phyloP scores from a whole-genome alignment of 176 grass and related monocot species.

The Miscanthus lutarioriparius region DNA sequence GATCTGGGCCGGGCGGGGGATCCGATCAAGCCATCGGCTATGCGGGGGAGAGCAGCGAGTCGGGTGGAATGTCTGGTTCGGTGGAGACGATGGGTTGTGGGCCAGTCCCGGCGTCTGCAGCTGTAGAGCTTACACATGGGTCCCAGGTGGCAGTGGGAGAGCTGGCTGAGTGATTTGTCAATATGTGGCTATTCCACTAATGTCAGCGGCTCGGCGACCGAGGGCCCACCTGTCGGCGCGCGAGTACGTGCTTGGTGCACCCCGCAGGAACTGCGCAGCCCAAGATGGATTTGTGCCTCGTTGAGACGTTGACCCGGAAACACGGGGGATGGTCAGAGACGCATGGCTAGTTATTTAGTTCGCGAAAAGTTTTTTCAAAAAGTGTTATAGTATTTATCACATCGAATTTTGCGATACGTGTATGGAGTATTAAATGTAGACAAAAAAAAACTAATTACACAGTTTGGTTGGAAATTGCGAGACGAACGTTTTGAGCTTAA shows the following conservation, averaged over 20 bases:
- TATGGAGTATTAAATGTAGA: no score
- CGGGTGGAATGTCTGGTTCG: conserved; percentile 31
- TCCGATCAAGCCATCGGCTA: conserved; percentile 53
- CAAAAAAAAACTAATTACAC: no score
- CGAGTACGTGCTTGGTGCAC: not conserved
- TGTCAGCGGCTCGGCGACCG: not conserved
- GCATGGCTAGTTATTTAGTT: no score
- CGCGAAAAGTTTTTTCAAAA: no score
- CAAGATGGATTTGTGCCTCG: not conserved
- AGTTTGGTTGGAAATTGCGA: no score
- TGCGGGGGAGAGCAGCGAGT: conserved; percentile 26
- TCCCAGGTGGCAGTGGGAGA: not conserved
- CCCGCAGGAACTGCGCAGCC: not conserved
- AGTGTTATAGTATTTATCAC: no score
- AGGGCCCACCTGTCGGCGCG: conserved; percentile 22
- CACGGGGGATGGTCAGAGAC: no score
- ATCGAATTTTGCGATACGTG: no score
- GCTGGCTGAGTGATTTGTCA: conserved; percentile 1
- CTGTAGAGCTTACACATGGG: conserved; percentile 17
- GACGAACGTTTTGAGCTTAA: no score
- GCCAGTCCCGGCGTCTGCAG: not conserved
- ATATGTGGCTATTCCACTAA: not conserved
- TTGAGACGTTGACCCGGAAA: no score
- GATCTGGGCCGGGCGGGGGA: conserved; percentile 55
- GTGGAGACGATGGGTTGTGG: conserved; percentile 41